Percentiles rank a stretch among this genome's conserved stretches.
These are phyloP conservation scores for Arthroderma uncinatum DNA, from an alignment of 2,329 filamentous ascomycete species.

Conservation along the genomic window DNA sequence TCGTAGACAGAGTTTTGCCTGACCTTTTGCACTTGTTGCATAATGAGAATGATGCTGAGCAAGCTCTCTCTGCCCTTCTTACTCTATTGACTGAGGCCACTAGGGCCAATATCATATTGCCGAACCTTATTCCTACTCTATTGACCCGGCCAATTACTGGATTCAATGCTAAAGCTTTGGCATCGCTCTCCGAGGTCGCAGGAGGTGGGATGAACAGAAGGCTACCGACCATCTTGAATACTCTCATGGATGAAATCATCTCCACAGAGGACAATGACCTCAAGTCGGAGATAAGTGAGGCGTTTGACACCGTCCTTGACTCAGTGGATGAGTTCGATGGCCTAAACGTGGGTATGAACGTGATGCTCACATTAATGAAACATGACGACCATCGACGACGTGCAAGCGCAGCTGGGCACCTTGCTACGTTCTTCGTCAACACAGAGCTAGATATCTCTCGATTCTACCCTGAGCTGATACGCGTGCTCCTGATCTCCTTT, in stretches of 20 bases:
- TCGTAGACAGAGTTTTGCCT: conserved; percentile 89
- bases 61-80: conserved; percentile 81
- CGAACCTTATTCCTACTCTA: conserved; percentile 88
- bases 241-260: conserved; percentile 87
- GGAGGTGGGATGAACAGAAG: conserved; percentile 82
- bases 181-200: conserved; percentile 85
- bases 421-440: conserved; percentile 74
- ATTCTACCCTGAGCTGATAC: conserved; percentile 92
- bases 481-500: conserved; percentile 80
- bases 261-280: conserved; percentile 60
- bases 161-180: conserved; percentile 90
- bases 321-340: conserved; percentile 96
- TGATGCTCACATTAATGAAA: conserved; percentile 76
- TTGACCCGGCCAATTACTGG: conserved; percentile 79
- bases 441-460: conserved; percentile 81
- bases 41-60: conserved; percentile 75
- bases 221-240: conserved; percentile 80
- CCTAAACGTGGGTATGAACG: conserved; percentile 89
- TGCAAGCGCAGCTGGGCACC: conserved; percentile 62
- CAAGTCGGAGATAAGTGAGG: conserved; percentile 58
- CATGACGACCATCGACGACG: conserved; percentile 84
- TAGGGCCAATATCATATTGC: conserved; percentile 89
- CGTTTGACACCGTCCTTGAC: conserved; percentile 80
- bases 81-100: conserved; percentile 90
- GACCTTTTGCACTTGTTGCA: conserved; percentile 83